Evolutionary conservation across 257 asterid genomes (phyloP), one percentile per base, ranked within the genome.

Genomic region (Asclepias syriaca): DNA sequence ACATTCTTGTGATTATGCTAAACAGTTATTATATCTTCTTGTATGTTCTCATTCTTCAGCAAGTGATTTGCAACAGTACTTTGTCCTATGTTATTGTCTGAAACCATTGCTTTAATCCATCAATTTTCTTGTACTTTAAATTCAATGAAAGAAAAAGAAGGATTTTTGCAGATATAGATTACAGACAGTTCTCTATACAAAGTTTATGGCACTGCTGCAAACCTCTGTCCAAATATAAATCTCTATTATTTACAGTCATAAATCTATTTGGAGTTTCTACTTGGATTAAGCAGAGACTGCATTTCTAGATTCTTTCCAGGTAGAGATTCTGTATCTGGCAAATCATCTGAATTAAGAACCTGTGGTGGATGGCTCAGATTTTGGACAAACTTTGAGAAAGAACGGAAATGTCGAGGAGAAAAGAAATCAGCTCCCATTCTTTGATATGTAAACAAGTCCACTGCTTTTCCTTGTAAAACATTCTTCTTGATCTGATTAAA

Each of bases 341-440:
- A 69, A 66, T 89, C 96, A 66, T 93, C 95, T 0, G 71, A 32
- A 55, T 78, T 7, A 11, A 43, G 77, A 21, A 19, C 70, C 64
- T 68, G 68, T 0, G 85, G 68, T 0, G 85, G 83, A 61, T 82
- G 83, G 34, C 77, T 81, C 9, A 93, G 67, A 57, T 80, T 79
- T 15, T 95, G 81, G 0, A 84, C 84, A 18, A 91, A 84, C 50
- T 75, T 78, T 4, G 90, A 70, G 78, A 93, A 93, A 8, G 66
- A 65, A 16, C 87, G 86, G 27, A 93, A 93, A 78, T 91, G 93
- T 43, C 82, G 83, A 0, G 97, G 98, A 6, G 96, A 91, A 73
- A 93, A 93, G 94, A 93, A 93, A 51, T 88, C 65, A 43, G 91
- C 97, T 22, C 98, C 98, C 96, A 93, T 93, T 69, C 98, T 85